Percentiles rank a stretch among this genome's conserved stretches.
These are phyloP conservation scores for Fraxinus floribunda DNA, from an alignment of 305 asterid species.

Conservation along the genomic window DNA sequence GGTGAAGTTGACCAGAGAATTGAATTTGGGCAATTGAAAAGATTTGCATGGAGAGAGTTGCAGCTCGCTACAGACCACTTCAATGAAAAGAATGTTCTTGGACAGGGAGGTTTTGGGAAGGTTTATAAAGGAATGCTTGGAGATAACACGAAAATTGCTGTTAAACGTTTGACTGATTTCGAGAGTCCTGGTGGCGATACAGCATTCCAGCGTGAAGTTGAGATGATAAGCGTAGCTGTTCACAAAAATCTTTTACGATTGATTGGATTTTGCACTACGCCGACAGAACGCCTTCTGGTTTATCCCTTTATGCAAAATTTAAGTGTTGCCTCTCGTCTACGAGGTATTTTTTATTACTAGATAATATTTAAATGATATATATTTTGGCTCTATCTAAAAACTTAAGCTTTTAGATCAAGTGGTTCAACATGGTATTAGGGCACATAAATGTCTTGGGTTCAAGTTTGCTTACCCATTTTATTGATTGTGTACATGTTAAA, in stretches of 20 bases:
- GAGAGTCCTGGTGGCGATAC: slow-evolving; percentile 92
- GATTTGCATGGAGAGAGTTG: slow-evolving; percentile 91
- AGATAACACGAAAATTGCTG: slow-evolving; percentile 86
- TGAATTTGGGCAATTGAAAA: slow-evolving; percentile 86
- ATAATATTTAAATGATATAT: neutral
- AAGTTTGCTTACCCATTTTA: neutral
- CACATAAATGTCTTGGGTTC: neutral
- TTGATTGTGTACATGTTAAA: neutral
- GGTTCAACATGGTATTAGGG: neutral
- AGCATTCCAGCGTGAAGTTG: slow-evolving; percentile 95
- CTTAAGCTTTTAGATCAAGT: neutral
- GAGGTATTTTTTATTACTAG: slow-evolving; percentile 46
- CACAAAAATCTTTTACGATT: slow-evolving; percentile 81
- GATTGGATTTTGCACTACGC: slow-evolving; percentile 94
- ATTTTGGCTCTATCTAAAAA: neutral
- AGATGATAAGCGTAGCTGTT: slow-evolving; percentile 96
- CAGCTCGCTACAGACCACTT: slow-evolving; percentile 89
- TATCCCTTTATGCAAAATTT: slow-evolving; percentile 94
- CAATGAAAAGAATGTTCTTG: slow-evolving; percentile 79
- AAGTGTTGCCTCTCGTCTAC: slow-evolving; percentile 88
- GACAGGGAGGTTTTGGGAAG: slow-evolving; percentile 97
- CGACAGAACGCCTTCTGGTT: slow-evolving; percentile 86
- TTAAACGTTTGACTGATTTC: slow-evolving; percentile 78
- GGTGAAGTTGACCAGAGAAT: slow-evolving; percentile 90
- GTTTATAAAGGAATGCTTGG: slow-evolving; percentile 81